A percentile compares a stretch with the other conserved stretches of the same genome.
Conservation (phyloP, 257 asterid species). For the Apocynum venetum region DNA sequence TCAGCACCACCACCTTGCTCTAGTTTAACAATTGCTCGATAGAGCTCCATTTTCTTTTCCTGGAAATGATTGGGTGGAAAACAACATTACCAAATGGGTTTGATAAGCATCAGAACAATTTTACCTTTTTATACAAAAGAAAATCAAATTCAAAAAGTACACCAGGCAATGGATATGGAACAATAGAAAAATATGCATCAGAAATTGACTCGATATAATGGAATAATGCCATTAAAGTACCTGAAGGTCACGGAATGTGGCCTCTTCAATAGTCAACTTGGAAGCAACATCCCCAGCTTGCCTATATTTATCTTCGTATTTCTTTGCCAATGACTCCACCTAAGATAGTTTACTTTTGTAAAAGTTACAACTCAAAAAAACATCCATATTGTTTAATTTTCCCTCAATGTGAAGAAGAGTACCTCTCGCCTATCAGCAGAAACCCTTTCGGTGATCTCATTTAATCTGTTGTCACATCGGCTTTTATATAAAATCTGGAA, state of each 20-base stretch:
- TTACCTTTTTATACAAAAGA: neutral
- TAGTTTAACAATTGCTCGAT: conserved; percentile 72
- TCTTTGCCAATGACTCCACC: conserved; percentile 81
- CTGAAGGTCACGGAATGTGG: conserved; percentile 97
- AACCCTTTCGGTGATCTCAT: conserved; percentile 83
- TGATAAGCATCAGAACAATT: neutral
- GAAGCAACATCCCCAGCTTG: conserved; percentile 92
- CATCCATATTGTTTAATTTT: conserved; percentile 6
- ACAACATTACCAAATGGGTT: conserved; percentile 5
- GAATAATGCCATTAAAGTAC: conserved; percentile 27
- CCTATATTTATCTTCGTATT: conserved; percentile 91
- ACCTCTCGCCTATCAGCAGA: conserved; percentile 86
- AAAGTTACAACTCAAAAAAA: conserved; percentile 12
- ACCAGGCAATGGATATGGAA: neutral
- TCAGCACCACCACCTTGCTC: conserved; percentile 69
- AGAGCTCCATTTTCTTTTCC: conserved; percentile 95
- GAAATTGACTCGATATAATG: neutral
- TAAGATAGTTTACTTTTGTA: conserved; percentile 29
- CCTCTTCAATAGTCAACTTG: conserved; percentile 86
- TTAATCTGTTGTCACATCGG: conserved; percentile 86
- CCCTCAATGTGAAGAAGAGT: conserved; percentile 20
- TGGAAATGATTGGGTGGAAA: neutral
- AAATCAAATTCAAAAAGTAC: neutral
- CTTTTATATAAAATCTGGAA: conserved; percentile 90
- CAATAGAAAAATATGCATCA: neutral